Conservation (phyloP, 2,329 filamentous ascomycete genomes). For the Nothopassalora personata region DNA sequence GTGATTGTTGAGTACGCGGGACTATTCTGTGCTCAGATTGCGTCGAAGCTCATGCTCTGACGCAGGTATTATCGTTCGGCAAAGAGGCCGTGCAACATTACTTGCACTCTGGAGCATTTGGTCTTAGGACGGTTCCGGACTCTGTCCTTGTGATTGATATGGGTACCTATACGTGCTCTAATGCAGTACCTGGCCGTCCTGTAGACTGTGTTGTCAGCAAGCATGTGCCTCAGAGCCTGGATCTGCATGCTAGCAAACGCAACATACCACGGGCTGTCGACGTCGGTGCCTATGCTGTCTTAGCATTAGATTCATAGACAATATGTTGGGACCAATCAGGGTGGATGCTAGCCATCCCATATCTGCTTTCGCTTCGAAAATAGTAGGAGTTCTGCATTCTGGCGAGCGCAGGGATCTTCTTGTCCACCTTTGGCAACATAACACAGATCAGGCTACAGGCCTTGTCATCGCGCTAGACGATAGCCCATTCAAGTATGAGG, state of each 20-base stretch:
- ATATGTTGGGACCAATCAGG: slow-evolving; percentile 34
- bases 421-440: background rate
- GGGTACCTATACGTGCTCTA: slow-evolving; percentile 43
- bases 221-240: background rate
- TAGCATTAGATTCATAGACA: slow-evolving; percentile 32
- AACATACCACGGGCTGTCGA: slow-evolving; percentile 42
- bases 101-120: slow-evolving; percentile 40
- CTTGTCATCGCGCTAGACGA: slow-evolving; percentile 14
- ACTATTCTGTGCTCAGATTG: background rate
- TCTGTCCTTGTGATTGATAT: slow-evolving; percentile 45
- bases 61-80: slow-evolving; percentile 41
- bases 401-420: slow-evolving; percentile 43
- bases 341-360: slow-evolving; percentile 40
- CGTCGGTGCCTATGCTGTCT: slow-evolving; percentile 42
- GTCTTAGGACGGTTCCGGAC: slow-evolving; percentile 45
- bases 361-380: slow-evolving; percentile 25
- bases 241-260: slow-evolving; percentile 19
- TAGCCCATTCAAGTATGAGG: slow-evolving; percentile 43
- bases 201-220: slow-evolving; percentile 37
- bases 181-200: slow-evolving; percentile 42
- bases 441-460: background rate
- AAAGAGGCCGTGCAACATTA: slow-evolving; percentile 42
- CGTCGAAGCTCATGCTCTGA: background rate
- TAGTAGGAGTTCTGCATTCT: slow-evolving; percentile 40
- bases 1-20: slow-evolving; percentile 36